Conservation (phyloP, 2,329 filamentous ascomycete species). For the Xylariaceae sp. region DNA sequence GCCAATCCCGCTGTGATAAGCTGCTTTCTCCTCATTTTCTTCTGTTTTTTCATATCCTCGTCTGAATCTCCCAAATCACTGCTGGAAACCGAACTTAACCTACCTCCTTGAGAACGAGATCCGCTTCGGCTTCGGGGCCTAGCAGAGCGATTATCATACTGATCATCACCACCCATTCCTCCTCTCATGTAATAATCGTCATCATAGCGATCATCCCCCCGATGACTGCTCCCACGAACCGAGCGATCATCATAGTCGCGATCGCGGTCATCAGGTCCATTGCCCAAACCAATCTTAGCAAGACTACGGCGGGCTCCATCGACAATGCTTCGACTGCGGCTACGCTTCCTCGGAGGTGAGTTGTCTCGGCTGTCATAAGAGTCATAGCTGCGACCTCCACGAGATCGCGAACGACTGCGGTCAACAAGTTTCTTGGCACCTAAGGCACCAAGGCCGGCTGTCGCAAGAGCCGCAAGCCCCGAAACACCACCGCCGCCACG, state of each 20-base stretch:
- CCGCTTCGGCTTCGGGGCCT: conserved; percentile 36
- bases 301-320: conserved; percentile 58
- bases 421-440: conserved; percentile 58
- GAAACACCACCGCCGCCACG: conserved; percentile 43
- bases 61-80: conserved; percentile 56
- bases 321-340: conserved; percentile 63
- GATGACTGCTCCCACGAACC: conserved; percentile 34
- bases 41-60: conserved; percentile 50
- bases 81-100: conserved; percentile 47
- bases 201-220: conserved; percentile 32
- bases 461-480: conserved; percentile 60
- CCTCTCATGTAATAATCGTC: conserved; percentile 34
- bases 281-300: conserved; percentile 58
- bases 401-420: conserved; percentile 52
- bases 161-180: conserved; percentile 29
- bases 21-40: conserved; percentile 61
- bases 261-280: conserved; percentile 41
- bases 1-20: conserved; percentile 53
- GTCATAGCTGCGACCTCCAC: conserved; percentile 42
- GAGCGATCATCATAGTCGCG: conserved; percentile 38
- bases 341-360: conserved; percentile 40
- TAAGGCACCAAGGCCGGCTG: conserved; percentile 57
- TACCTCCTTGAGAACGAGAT: conserved; percentile 38
- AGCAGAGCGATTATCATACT: conserved; percentile 44
- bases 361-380: conserved; percentile 44